These are phyloP conservation scores for Picea sitchensis DNA, from an alignment of 75 land plant genomes.

Conservation along the genomic window DNA sequence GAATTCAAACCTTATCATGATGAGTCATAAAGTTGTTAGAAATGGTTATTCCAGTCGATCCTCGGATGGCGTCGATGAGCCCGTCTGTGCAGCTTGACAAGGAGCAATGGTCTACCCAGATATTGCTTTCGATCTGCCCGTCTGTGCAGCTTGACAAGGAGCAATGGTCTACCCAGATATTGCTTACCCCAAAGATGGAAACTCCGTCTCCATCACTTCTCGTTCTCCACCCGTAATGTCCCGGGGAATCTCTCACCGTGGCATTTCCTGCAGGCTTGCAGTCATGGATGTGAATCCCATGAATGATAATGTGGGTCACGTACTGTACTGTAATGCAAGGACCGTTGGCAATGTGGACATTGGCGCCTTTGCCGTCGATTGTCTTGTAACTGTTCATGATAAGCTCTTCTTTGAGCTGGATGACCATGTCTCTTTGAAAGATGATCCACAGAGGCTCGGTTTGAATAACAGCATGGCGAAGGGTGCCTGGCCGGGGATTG, in stretches of 20 bases:
- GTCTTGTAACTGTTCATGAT: conserved; percentile 28
- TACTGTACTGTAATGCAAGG: conserved; percentile 19
- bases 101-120: conserved; percentile 79
- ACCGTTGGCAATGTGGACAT: conserved; percentile 24
- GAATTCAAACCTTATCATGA: conserved; percentile 63
- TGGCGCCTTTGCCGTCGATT: conserved; percentile 23
- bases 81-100: conserved; percentile 74
- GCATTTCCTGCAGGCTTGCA: conserved; percentile 77
- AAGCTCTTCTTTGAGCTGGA: conserved; percentile 25
- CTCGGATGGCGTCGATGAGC: conserved; percentile 68
- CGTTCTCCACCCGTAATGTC: conserved; percentile 65
- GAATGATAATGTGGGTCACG: conserved; percentile 25
- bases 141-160: too few relatives aligned
- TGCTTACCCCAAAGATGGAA: conserved; percentile 60
- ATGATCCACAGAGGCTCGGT: conserved; percentile 29
- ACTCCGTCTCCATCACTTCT: conserved; percentile 75
- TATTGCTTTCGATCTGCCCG: too few relatives aligned
- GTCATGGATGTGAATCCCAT: conserved; percentile 36
- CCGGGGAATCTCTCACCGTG: conserved; percentile 63
- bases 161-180: too few relatives aligned
- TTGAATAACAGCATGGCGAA: conserved; percentile 30
- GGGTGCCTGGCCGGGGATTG: conserved; percentile 28
- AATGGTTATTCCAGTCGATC: conserved; percentile 74
- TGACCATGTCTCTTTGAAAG: conserved; percentile 8
- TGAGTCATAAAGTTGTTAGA: conserved; percentile 84